Evolutionary conservation across 1,139 yeast genomes (phyloP), one percentile per base, ranked within the genome.

Genomic region (Meyerozyma guilliermondii): DNA sequence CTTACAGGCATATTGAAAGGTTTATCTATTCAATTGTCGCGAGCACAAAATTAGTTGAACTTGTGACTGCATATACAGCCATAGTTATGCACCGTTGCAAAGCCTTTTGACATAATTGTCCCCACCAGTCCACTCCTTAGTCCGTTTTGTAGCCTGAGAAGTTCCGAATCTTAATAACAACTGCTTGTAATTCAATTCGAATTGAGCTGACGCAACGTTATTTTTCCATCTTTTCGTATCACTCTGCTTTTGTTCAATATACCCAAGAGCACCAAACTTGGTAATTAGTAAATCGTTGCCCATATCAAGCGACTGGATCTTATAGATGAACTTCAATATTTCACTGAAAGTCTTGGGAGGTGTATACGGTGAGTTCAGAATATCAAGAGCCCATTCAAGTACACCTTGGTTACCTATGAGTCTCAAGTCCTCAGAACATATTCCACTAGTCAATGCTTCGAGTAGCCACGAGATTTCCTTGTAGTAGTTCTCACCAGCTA

Each of bases 381-480:
- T 60, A 46, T 81, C 81, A 54, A 85, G 53, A 2, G 78, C 55
- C 82, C 88, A 81, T 52, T 88, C 96, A 45, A 87, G 61, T 1
- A 83, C 73, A 3, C 81, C 81, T 6, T 71, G 65, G 8, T 69
- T 69, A 2, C 78, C 56, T n/a, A 36, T 6, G 10, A 38, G 18
- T 18, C n/a, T 5, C 7, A 22, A 11, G 17, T 16, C 31, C 7
- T 24, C 11, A 10, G 30, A 11, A 9, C 16, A 13, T 8, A 43
- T 31, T 3, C 86, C 81, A 20, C 58, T 48, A 3, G 66, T 60
- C 24, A 87, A 55, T 7, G 65, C 62, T 13, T 70, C 72, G 40
- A 87, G 57, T n/a, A 86, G 62, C 96, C 96, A 88, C 1, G 70
- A 57, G 4, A 83, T 50, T 50, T 85, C 86, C 41, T 72, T 75